Base-by-base conservation (phyloP, 176 grass and related monocot genomes). In the Paspalum notatum region DNA sequence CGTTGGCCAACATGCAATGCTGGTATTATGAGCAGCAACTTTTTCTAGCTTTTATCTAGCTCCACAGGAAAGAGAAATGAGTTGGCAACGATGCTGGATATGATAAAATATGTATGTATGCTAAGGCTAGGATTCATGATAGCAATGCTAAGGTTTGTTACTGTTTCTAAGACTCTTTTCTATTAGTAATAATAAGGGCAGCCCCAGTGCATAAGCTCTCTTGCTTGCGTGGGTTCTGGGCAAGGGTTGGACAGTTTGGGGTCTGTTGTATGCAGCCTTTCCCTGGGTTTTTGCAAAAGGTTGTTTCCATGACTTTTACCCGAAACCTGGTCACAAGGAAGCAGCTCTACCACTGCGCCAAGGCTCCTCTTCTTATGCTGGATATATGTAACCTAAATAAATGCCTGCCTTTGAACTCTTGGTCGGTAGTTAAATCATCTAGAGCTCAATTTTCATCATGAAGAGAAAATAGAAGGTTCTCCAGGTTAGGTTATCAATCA, bases 391-490 rank as follows among this genome's bases (percentile, higher is more conserved):
- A 74, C 27, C 26, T 57, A 20, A 72, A 48, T 42, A 27, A 73
- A 51, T 81, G 45, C 4, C 17, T 68, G 11, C 3, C 32, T 67
- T 55, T 58, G 3, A 66, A 80, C 20, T 53, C 58, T 55, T 66
- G 12, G 48, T 58, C 56, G 9, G 22, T 65, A 24, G 2, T 56
- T 57, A 7, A 79, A 73, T 71, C 51, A 3, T 62, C 66, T 79
- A 62, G 15, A 63, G 39, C 22, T 63, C 44, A 21, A 47, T n/a
- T 58, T 80, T 9, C 26, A 41, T 47, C 39, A 9, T 49, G 14
- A 21, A 66, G 41, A 80, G 57, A 59, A 56, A 43, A 27, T 12
- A 72, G 12, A 58, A 50, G 22, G 58, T 50, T 76, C 53, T 43
- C 24, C 1, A 40, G 8, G 38, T 61, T 2, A 40, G 4, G 52